These are phyloP conservation scores for Mortierella polycephala DNA, from an alignment of 371 early-diverging fungal genomes.

Conservation along the genomic window DNA sequence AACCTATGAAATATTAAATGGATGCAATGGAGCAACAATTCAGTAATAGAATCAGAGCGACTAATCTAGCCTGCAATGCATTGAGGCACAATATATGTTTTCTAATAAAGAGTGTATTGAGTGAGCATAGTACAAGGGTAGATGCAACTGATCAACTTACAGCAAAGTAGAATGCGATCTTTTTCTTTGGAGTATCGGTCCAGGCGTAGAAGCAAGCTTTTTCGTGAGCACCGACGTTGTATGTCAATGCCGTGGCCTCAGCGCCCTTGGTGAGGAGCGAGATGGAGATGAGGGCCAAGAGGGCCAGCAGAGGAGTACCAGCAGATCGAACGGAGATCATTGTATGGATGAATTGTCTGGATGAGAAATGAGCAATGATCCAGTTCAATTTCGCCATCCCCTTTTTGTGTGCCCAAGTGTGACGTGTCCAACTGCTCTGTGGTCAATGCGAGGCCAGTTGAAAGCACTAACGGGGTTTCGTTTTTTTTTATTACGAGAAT, in stretches of 20 bases:
- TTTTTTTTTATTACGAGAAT: too few species aligned
- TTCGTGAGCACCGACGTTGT: slow-evolving; percentile 88
- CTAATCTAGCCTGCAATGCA: background rate
- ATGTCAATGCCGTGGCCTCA: slow-evolving; percentile 79
- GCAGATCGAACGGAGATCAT: too few species aligned
- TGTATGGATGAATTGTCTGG: too few species aligned
- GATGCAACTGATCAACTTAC: slow-evolving; percentile 64
- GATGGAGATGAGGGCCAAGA: background rate
- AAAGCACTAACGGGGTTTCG: too few species aligned
- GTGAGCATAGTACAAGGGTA: background rate
- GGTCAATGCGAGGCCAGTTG: too few species aligned
- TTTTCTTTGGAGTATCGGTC: slow-evolving; percentile 59
- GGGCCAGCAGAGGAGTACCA: background rate
- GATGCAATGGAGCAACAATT: background rate
- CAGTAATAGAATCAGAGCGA: background rate
- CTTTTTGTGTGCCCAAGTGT: too few species aligned
- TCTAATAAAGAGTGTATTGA: background rate
- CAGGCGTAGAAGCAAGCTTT: slow-evolving; percentile 81
- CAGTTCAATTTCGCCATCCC: too few species aligned
- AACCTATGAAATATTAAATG: slow-evolving; percentile 63
- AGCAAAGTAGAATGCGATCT: slow-evolving; percentile 87
- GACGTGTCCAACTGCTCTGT: too few species aligned
- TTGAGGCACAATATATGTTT: background rate
- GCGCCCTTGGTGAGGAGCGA: background rate
- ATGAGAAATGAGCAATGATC: too few species aligned